These are phyloP conservation scores for Magnusiomyces ingens DNA, from an alignment of 1,139 yeast species.

Conservation along the genomic window DNA sequence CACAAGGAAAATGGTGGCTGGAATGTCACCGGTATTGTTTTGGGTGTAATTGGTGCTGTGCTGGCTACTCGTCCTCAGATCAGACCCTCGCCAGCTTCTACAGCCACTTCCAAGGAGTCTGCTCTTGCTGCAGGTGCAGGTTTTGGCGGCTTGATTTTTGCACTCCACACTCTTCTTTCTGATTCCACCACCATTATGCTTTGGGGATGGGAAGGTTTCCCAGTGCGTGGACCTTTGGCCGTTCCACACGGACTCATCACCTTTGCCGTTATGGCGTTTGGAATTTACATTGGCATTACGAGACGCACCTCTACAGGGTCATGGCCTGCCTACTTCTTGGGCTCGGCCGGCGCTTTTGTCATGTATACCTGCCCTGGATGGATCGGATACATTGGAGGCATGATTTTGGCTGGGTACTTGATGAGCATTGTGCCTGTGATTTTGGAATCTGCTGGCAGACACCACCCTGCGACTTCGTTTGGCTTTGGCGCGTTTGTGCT, in stretches of 20 bases:
- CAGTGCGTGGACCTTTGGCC: conserved; percentile 79
- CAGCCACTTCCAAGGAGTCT: conserved; percentile 27
- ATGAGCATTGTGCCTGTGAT: conserved; percentile 58
- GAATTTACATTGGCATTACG: conserved; percentile 44
- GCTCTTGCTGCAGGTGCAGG: conserved; percentile 55
- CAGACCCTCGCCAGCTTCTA: conserved; percentile 20
- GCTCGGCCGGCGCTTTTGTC: conserved; percentile 44
- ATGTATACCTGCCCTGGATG: conserved; percentile 57
- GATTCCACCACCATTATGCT: conserved; percentile 80
- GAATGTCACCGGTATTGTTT: conserved; percentile 60
- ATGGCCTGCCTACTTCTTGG: conserved; percentile 31
- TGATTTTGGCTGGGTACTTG: conserved; percentile 56
- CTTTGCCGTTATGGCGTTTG: conserved; percentile 52
- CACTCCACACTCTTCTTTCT: conserved; percentile 64
- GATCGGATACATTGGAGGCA: conserved; percentile 79
- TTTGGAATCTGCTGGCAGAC: conserved; percentile 51
- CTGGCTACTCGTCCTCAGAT: conserved; percentile 40
- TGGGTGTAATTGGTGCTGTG: conserved; percentile 61
- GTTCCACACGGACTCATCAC: conserved; percentile 80
- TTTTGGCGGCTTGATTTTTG: conserved; percentile 68
- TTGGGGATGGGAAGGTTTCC: conserved; percentile 96
- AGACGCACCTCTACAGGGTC: conserved; percentile 24
- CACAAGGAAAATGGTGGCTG: conserved; percentile 79
- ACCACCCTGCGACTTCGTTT: conserved; percentile 52
- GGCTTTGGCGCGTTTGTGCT: conserved; percentile 49